A percentile compares a stretch with the other conserved stretches of the same genome.
phyloP scores from a whole-genome alignment of 805 yeast genomes.

The Hanseniaspora pseudoguilliermondii region DNA sequence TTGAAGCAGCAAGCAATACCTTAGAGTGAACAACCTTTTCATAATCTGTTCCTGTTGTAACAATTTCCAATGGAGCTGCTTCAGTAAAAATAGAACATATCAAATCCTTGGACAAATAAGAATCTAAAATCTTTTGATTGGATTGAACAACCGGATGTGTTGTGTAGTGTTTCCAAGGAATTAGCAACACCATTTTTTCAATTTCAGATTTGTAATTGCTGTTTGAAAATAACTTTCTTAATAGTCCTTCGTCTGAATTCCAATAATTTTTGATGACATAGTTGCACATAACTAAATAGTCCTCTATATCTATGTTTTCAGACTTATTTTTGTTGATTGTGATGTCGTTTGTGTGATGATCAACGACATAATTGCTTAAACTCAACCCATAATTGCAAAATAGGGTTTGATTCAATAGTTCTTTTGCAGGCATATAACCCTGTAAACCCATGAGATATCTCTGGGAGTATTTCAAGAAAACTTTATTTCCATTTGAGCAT shows the following conservation, averaged over 20 bases:
- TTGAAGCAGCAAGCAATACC: slow-evolving; percentile 34
- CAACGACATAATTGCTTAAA: slow-evolving; percentile 39
- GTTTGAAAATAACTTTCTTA: not conserved
- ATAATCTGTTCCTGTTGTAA: slow-evolving; percentile 25
- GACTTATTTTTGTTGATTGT: not conserved
- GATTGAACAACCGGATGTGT: slow-evolving; percentile 2
- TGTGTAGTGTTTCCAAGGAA: slow-evolving; percentile 1
- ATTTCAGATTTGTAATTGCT: not conserved
- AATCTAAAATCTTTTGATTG: not conserved
- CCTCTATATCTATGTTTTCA: slow-evolving; percentile 26
- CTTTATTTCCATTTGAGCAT: slow-evolving; percentile 55
- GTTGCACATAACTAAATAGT: slow-evolving; percentile 24
- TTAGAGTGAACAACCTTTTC: slow-evolving; percentile 52
- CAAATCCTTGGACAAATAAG: slow-evolving; percentile 4
- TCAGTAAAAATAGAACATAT: slow-evolving; percentile 29
- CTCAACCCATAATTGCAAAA: slow-evolving; percentile 65
- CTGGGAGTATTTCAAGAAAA: slow-evolving; percentile 50
- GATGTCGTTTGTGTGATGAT: slow-evolving; percentile 47
- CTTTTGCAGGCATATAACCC: slow-evolving; percentile 38
- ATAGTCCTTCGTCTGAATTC: not conserved
- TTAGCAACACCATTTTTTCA: not conserved
- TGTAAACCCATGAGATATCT: slow-evolving; percentile 34
- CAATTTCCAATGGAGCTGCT: slow-evolving; percentile 33
- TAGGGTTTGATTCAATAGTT: slow-evolving; percentile 63
- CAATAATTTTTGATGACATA: slow-evolving; percentile 22